Evolutionary conservation across 345 rosid species (phyloP).

Genomic region (Clarkia xantiana): DNA sequence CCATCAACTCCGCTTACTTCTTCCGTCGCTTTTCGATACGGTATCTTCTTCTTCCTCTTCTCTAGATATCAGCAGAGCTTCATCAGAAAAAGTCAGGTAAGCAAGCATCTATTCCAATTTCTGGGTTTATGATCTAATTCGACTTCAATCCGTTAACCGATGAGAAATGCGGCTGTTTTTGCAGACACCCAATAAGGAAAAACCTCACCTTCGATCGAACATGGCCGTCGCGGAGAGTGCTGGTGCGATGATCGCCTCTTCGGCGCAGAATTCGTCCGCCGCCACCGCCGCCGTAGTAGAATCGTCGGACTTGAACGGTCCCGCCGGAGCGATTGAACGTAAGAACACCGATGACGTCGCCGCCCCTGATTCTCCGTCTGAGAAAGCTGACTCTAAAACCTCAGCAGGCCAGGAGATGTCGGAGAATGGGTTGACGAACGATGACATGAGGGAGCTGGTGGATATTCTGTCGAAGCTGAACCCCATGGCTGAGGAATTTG

Average conservation of each 20-base stretch:
- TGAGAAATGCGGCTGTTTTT: neutral
- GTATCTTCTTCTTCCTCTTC: too few species aligned
- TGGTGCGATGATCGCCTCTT: slow-evolving; percentile 52
- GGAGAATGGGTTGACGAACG: slow-evolving; percentile 13
- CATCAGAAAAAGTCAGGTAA: neutral
- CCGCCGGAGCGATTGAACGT: slow-evolving; percentile 16
- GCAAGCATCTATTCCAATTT: too few species aligned
- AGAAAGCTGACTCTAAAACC: neutral
- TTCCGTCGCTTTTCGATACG: too few species aligned
- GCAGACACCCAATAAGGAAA: neutral
- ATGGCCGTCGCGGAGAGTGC: slow-evolving; percentile 97
- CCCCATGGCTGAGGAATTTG: slow-evolving; percentile 93
- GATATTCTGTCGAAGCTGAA: slow-evolving; percentile 80
- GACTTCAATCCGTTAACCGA: neutral
- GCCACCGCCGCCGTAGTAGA: too few species aligned
- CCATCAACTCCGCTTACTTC: too few species aligned
- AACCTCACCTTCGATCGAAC: slow-evolving; percentile 11
- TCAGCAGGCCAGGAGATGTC: slow-evolving; percentile 13
- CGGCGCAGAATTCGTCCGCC: slow-evolving; percentile 48
- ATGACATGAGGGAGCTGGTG: slow-evolving; percentile 59
- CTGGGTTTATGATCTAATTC: slow-evolving; percentile 4
- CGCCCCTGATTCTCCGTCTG: slow-evolving; percentile 23
- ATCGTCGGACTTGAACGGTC: slow-evolving; percentile 25
- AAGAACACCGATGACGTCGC: slow-evolving; percentile 37
- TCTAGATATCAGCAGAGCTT: too few species aligned